Base-by-base conservation (phyloP, 345 rosid species). In the Linum trigynum region DNA sequence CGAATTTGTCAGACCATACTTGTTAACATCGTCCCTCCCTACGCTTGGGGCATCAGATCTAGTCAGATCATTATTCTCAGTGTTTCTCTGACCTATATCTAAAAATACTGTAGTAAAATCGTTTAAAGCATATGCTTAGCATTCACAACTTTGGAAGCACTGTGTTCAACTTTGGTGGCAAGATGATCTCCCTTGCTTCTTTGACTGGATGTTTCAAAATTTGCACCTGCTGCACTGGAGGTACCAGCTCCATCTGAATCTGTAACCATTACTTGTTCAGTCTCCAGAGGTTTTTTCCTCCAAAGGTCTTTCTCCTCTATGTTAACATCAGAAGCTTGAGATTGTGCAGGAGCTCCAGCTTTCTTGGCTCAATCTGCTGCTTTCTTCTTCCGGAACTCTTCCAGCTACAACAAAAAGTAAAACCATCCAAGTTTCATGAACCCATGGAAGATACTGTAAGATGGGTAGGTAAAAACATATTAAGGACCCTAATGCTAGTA, bases 371-470 rank as follows among this genome's bases (percentile, higher is more conserved):
- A 74, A 45, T 86, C 97, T 37, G 95, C 95, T 61, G 96, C 99
- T 69, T 89, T 95, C 82, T 83, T 86, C 90, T 87, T 95, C 15
- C 99, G 92, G 55, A 95, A 95, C 81, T 89, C 95, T 80, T 95
- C 99, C 73, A 95, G 82, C 99, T 95, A 79, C 57, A 76, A 76
- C 11, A 43, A 9, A 23, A 23, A 57, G 12, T 64, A 60, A 12
- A 32, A 59, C 12, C 37, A 35, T 35, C 39, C 15, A 11, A 62
- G 7, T 16, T 1, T 3, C 57, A 15, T 48, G 38, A 35, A 35
- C 15, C 48, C 8, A 7, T 7, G 7, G 23, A 41, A 42, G 37
- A 40, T 32, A 17, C 38, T 50, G 14, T 38, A 23, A 23, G 32
- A 23, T 23, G 32, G 32, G 32, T 9, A 2, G 39, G 5, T 5